phyloP scores from a whole-genome alignment of 1,284 basidiomycete genomes.

The Chiua sp. region DNA sequence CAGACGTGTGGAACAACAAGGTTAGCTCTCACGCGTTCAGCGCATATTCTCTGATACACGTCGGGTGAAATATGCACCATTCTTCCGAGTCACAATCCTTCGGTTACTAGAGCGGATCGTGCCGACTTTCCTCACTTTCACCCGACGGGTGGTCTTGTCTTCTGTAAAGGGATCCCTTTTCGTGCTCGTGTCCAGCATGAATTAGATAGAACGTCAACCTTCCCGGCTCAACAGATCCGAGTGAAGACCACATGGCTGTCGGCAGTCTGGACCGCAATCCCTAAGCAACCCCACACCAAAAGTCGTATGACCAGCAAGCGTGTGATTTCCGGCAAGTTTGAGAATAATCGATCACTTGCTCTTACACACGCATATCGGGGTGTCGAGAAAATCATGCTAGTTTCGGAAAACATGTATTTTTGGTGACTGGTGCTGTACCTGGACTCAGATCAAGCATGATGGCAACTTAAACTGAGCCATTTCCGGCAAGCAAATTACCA shows the following conservation, averaged over 20 bases:
- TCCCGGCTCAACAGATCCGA: too few species aligned
- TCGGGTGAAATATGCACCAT: neutral
- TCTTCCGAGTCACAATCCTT: neutral
- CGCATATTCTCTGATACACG: neutral
- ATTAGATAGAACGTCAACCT: too few species aligned
- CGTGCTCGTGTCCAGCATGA: too few species aligned
- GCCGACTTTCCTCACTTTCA: neutral
- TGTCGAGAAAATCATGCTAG: neutral
- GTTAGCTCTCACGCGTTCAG: neutral
- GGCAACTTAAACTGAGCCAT: neutral
- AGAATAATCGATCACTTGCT: neutral
- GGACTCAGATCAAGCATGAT: too few species aligned
- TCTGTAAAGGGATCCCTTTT: neutral
- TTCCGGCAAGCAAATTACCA: neutral
- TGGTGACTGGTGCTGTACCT: neutral
- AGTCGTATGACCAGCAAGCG: neutral
- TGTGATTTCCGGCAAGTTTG: too few species aligned
- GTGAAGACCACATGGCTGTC: too few species aligned
- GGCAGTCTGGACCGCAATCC: neutral
- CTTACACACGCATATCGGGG: neutral
- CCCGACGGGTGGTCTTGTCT: neutral
- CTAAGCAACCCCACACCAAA: too few species aligned
- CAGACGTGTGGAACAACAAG: too few species aligned
- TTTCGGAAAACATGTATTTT: neutral
- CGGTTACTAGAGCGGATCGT: neutral